These are phyloP conservation scores for Colletotrichum chrysophilum DNA, from an alignment of 2,329 filamentous ascomycete genomes.

Conservation along the genomic window DNA sequence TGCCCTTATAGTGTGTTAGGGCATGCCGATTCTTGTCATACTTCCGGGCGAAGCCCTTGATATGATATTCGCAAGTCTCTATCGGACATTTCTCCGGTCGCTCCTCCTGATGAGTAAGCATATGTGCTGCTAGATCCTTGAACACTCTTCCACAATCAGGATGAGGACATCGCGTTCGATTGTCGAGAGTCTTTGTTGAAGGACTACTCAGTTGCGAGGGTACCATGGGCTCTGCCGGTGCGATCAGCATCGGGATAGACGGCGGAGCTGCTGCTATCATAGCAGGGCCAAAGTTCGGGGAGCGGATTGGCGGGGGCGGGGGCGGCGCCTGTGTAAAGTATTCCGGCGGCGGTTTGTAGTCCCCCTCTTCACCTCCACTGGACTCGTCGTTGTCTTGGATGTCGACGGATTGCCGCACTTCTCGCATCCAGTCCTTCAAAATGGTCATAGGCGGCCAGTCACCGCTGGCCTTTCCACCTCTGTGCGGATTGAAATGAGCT, in stretches of 20 bases:
- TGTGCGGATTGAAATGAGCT: slow-evolving; percentile 62
- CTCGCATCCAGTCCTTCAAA: slow-evolving; percentile 66
- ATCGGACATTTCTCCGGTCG: slow-evolving; percentile 97
- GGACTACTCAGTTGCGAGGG: slow-evolving; percentile 28
- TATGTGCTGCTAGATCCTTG: slow-evolving; percentile 80
- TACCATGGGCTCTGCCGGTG: not conserved
- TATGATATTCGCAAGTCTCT: slow-evolving; percentile 88
- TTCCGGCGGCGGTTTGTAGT: slow-evolving; percentile 15
- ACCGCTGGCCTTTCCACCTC: slow-evolving; percentile 61
- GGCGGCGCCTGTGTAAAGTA: slow-evolving; percentile 12
- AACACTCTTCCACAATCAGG: slow-evolving; percentile 64
- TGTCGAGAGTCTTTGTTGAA: slow-evolving; percentile 38
- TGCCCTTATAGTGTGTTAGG: slow-evolving; percentile 95
- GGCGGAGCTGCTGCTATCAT: slow-evolving; percentile 8
- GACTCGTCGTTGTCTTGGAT: slow-evolving; percentile 50
- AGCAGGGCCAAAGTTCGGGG: not conserved
- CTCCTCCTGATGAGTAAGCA: slow-evolving; percentile 94
- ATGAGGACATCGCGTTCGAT: slow-evolving; percentile 58
- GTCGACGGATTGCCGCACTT: slow-evolving; percentile 57
- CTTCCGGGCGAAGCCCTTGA: slow-evolving; percentile 93
- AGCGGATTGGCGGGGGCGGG: slow-evolving; percentile 6
- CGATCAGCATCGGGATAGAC: not conserved
- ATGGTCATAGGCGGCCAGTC: slow-evolving; percentile 65
- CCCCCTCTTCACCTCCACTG: slow-evolving; percentile 55
- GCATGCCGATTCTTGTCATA: slow-evolving; percentile 99